Base-by-base conservation (phyloP, 495 filamentous ascomycete species). In the Geoglossum glabrum region DNA sequence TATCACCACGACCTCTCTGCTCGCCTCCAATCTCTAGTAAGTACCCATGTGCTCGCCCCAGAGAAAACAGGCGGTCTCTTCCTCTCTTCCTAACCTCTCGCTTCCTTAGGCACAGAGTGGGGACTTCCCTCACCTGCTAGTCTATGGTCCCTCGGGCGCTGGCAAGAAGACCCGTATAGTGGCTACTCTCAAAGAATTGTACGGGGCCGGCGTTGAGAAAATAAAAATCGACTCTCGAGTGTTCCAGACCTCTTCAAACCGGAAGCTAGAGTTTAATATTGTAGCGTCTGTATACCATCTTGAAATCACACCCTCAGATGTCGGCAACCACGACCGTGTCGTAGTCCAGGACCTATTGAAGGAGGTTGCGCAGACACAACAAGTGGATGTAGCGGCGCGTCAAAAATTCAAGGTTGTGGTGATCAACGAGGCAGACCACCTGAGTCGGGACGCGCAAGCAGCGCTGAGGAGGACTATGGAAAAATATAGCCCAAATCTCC, bases 231-330 rank as follows among this genome's bases (percentile, higher is more conserved):
- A 96, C 67, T 83, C 87, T 23, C 84, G 92, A 61, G 82, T 95
- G 56, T 98, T 97, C 76, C 88, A 94, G 68, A 96, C 92, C 0
- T 90, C 81, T 21, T 82, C 82, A 66, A 95, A 94, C 69, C 89
- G 92, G 63, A 98, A 97, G 68, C 80, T 97, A 59, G 92, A 98
- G 71, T 98, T 98, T 76, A 98, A 93, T 72, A 94, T 97, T 60
- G 93, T 97, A 50, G 78, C 88, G 27, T 95, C 88, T 0, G 79
- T 95, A 50, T 97, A 98, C 71, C 92, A 98, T 64, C 82, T 98
- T 60, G 92, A 98, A 67, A 98, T 98, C 65, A 98, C 92, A 1
- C 92, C 92, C 0, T 90, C 87, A 0, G 92, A 98, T 64, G 90
- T 98, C n/a, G 93, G 90, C 52, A 90, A 81, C 64, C 93, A 94